Percentiles rank a stretch among this genome's conserved stretches.
These are phyloP conservation scores for Phytophthora lateralis DNA, from an alignment of 352 stramenopile species.

Conservation along the genomic window DNA sequence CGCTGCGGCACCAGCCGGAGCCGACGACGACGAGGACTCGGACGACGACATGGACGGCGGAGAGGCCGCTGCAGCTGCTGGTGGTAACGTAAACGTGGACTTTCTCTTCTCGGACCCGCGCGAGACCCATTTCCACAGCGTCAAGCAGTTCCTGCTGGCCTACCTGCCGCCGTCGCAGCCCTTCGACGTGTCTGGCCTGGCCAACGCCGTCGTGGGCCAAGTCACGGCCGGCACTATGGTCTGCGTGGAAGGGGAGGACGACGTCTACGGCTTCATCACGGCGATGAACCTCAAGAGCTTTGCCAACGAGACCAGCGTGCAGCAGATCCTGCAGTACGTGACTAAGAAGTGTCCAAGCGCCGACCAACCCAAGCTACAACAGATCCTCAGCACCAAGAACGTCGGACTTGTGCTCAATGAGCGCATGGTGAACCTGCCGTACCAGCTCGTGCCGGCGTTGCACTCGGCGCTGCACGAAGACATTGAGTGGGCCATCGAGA, in stretches of 20 bases:
- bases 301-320: constrained; percentile 53
- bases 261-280: constrained; percentile 89
- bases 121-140: constrained; percentile 85
- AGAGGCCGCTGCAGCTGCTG: constrained; percentile 35
- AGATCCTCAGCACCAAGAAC: constrained; percentile 61
- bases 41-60: constrained; percentile 67
- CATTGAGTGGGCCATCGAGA: constrained; percentile 84
- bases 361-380: constrained; percentile 55
- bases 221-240: constrained; percentile 81
- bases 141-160: constrained; percentile 83
- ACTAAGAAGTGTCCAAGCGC: constrained; percentile 69
- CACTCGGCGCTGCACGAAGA: constrained; percentile 85
- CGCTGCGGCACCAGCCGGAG: constrained; percentile 31
- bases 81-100: constrained; percentile 68
- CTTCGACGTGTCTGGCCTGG: constrained; percentile 83
- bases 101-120: constrained; percentile 86
- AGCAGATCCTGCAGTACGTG: constrained; percentile 81
- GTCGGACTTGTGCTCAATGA: constrained; percentile 83
- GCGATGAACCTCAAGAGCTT: constrained; percentile 70
- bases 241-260: constrained; percentile 75
- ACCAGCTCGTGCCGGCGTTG: constrained; percentile 81
- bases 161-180: constrained; percentile 79
- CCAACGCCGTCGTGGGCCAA: constrained; percentile 77
- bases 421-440: constrained; percentile 88
- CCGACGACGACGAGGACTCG: constrained; percentile 51